These are phyloP conservation scores for Haplosporangium sp. DNA, from an alignment of 371 early-diverging fungal species.

Conservation along the genomic window DNA sequence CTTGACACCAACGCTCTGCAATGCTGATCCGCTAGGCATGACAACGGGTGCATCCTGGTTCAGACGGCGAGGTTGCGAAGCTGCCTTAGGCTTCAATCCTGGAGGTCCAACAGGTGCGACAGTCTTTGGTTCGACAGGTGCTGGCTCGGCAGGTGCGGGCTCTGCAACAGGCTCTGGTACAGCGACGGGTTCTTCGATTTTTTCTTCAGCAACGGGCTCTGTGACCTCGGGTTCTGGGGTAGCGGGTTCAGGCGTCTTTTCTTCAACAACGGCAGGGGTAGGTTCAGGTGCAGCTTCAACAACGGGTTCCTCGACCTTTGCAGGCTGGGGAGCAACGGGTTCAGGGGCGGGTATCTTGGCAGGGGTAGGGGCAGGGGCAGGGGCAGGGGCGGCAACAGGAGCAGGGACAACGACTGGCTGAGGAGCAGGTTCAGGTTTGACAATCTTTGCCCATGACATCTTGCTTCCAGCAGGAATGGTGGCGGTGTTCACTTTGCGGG, in stretches of 20 bases:
- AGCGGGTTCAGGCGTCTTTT: constrained; percentile 26
- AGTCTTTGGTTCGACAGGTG: constrained; percentile 14
- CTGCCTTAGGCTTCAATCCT: constrained; percentile 60
- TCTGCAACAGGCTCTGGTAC: constrained; percentile 18
- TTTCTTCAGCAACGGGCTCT: constrained; percentile 18
- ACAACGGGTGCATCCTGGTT: constrained; percentile 91
- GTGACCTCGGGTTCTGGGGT: constrained; percentile 16
- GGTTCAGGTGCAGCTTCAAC: constrained; percentile 36
- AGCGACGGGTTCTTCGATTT: constrained; percentile 32
- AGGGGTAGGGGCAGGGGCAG: constrained; percentile 26
- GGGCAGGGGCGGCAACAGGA: constrained; percentile 26
- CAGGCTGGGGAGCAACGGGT: constrained; percentile 23
- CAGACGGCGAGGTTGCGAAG: constrained; percentile 63
- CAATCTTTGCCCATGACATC: constrained; percentile 83
- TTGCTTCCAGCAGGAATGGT: constrained; percentile 59
- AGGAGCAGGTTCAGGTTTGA: constrained; percentile 68
- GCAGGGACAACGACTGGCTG: constrained; percentile 42
- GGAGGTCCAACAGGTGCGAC: constrained; percentile 58
- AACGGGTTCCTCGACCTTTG: constrained; percentile 23
- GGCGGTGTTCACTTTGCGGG: constrained; percentile 49
- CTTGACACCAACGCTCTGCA: constrained; percentile 79
- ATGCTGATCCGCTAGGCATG: constrained; percentile 75
- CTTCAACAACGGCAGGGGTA: constrained; percentile 28
- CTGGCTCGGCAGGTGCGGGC: constrained; percentile 18
- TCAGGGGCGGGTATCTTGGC: constrained; percentile 38